These are phyloP conservation scores for Alliaria petiolata DNA, from an alignment of 345 rosid species.

Conservation along the genomic window DNA sequence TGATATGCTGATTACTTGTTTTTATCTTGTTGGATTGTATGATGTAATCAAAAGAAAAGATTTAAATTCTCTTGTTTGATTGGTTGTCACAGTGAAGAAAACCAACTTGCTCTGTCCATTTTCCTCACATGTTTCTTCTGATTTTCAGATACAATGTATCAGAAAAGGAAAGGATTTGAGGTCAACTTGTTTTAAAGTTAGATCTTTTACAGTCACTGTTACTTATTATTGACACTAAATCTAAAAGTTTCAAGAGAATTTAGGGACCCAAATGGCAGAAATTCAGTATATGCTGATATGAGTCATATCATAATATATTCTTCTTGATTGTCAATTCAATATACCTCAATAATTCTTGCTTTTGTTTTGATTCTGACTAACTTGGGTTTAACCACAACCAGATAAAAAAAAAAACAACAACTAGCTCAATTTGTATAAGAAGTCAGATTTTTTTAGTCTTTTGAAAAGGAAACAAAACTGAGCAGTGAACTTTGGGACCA, in stretches of 20 bases:
- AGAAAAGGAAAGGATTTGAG: background rate
- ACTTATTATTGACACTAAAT: background rate
- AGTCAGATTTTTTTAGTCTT: background rate
- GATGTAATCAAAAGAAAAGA: background rate
- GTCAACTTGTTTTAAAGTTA: conserved; percentile 6
- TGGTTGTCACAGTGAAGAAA: background rate
- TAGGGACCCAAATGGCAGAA: background rate
- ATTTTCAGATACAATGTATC: background rate
- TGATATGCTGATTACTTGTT: background rate
- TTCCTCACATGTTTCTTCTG: too few species aligned
- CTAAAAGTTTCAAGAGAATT: background rate
- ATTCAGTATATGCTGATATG: background rate
- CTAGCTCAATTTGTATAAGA: conserved; percentile 13
- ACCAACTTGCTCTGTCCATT: too few species aligned
- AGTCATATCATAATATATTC: background rate
- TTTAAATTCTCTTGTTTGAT: conserved; percentile 1
- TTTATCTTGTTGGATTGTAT: background rate
- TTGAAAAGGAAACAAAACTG: conserved; percentile 18
- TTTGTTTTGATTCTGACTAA: conserved; percentile 7
- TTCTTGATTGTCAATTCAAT: conserved; percentile 18
- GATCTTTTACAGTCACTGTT: background rate
- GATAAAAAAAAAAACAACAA: background rate
- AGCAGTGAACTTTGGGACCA: conserved; percentile 13
- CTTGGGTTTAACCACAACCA: conserved; percentile 11
- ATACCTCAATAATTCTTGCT: background rate